Percentiles rank a stretch among this genome's conserved stretches.
Evolutionary conservation across 2,329 filamentous ascomycete genomes (phyloP).

Genomic region (Pseudopyricularia javanii): DNA sequence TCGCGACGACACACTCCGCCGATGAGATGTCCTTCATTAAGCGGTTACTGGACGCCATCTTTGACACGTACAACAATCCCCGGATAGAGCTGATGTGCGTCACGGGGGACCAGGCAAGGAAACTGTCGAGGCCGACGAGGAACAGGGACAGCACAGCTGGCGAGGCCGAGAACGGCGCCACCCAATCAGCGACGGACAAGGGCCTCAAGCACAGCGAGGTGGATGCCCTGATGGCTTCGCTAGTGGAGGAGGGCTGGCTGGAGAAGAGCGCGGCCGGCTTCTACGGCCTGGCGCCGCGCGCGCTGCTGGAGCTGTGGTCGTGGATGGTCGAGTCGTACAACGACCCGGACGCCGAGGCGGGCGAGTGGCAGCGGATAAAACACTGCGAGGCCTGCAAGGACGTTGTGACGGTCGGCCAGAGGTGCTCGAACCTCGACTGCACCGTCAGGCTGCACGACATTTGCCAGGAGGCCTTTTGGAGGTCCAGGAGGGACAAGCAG

Average conservation of each 20-base stretch:
- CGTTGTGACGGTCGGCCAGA: slow-evolving; percentile 73
- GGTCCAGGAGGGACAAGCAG: slow-evolving; percentile 42
- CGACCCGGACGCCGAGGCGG: slow-evolving; percentile 47
- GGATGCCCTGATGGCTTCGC: slow-evolving; percentile 53
- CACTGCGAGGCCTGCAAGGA: slow-evolving; percentile 81
- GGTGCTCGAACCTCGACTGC: slow-evolving; percentile 60
- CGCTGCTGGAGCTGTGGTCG: slow-evolving; percentile 69
- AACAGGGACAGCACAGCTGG: slow-evolving; percentile 12
- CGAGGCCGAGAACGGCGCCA: slow-evolving; percentile 17
- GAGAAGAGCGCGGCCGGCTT: slow-evolving; percentile 60
- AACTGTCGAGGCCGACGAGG: slow-evolving; percentile 42
- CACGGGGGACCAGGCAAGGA: slow-evolving; percentile 64
- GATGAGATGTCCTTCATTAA: slow-evolving; percentile 89
- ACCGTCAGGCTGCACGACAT: slow-evolving; percentile 61
- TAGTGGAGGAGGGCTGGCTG: slow-evolving; percentile 77
- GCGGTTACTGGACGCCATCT: slow-evolving; percentile 80
- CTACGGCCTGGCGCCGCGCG: slow-evolving; percentile 65
- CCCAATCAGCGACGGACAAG: slow-evolving; percentile 25
- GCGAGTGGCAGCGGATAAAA: slow-evolving; percentile 67
- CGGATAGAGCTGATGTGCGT: slow-evolving; percentile 77
- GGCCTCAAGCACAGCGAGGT: slow-evolving; percentile 68
- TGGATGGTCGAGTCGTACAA: slow-evolving; percentile 92
- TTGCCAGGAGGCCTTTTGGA: slow-evolving; percentile 64
- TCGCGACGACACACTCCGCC: slow-evolving; percentile 67
- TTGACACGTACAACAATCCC: slow-evolving; percentile 72